Conservation (phyloP, 202 grass and related monocot genomes). For the Bolboschoenoplectus hybrid region DNA sequence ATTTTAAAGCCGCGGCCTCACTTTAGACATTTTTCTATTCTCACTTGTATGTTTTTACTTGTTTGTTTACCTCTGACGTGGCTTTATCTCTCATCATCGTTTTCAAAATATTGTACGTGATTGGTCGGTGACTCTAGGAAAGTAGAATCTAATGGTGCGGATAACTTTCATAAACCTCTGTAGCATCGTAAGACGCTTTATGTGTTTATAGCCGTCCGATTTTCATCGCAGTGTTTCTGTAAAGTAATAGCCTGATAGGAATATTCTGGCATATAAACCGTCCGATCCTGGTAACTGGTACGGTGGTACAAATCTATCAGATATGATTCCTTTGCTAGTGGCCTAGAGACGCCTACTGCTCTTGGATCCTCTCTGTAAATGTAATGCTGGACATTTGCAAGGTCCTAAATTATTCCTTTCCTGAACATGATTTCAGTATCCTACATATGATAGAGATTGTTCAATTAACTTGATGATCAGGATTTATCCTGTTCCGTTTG, state of each 20-base stretch:
- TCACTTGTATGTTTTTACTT: not conserved
- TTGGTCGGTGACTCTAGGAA: not conserved
- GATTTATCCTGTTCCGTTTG: too few species aligned
- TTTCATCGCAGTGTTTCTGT: not conserved
- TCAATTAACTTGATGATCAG: too few species aligned
- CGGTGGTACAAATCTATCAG: not conserved
- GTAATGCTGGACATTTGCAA: not conserved
- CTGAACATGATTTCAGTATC: not conserved
- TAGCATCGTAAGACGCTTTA: not conserved
- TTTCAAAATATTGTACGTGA: not conserved
- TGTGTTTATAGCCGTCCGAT: not conserved
- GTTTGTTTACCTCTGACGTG: not conserved
- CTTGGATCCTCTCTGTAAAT: not conserved
- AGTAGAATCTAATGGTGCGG: not conserved
- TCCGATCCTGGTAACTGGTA: not conserved
- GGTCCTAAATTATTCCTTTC: constrained; percentile 9
- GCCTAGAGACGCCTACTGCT: not conserved
- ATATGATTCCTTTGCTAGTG: not conserved
- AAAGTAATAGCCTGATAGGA: not conserved
- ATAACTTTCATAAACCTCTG: not conserved
- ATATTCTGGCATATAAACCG: not conserved
- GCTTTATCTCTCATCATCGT: not conserved
- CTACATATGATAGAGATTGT: too few species aligned
- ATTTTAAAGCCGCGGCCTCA: not conserved
- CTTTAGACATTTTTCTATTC: not conserved